Base-by-base conservation (phyloP, 148 eudicot species). In the Heliamphora exappendiculata region DNA sequence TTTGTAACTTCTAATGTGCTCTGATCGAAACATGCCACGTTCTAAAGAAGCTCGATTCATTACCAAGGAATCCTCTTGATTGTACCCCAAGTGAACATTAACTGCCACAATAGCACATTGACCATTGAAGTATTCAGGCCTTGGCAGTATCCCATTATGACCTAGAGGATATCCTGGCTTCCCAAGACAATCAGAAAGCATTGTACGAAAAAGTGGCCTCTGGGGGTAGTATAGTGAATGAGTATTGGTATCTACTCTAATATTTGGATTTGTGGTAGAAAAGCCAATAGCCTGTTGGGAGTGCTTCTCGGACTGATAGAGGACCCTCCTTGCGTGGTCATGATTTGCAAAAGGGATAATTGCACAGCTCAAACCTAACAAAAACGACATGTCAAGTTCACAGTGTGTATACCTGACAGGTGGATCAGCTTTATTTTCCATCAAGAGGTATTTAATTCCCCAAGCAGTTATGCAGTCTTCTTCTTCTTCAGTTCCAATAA, bases 81-180 rank as follows among this genome's bases (percentile, higher is more conserved):
- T 95, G 67, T 90, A 95, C 10, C 98, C 98, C 51, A 91, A 86
- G 78, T 95, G 98, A 49, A 89, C 96, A 78, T 95, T 95, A 12
- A 95, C 97, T 1, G 98, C 98, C 82, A 95, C 96, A 76, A 95
- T 95, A 36, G 93, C 97, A 88, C 90, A 92, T 82, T 95, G 98
- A 1, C 98, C 96, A 70, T 95, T 95, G 77, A 81, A 92, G 55
- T 79, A 92, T 53, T 95, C 97, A 0, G 93, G 89, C 76, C 83
- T 88, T 9, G 96, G 89, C 44, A 87, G 65, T 76, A 82, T 82
- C 36, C 85, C 88, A 51, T 75, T 83, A 6, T 78, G 86, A 73
- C 83, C 85, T 13, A 70, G 69, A 17, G 88, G 77, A 75, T 75
- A 77, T 69, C 82, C 88, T 0, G 91, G 79, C 68, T 89, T 91